A percentile compares a stretch with the other conserved stretches of the same genome.
phyloP scores from a whole-genome alignment of 257 asterid genomes.

The Eustoma russellianum region DNA sequence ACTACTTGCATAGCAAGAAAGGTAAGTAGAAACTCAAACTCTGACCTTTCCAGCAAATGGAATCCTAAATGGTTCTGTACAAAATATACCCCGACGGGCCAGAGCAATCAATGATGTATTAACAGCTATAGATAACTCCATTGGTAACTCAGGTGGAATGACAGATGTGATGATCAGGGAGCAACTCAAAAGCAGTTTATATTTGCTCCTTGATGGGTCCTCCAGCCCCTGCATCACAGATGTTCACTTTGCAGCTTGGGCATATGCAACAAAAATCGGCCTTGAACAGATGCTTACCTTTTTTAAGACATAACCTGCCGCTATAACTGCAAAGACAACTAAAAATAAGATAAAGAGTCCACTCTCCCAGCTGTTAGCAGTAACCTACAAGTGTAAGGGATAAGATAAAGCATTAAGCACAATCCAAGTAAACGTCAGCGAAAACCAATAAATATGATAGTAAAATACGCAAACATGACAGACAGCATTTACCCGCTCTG shows the following conservation, averaged over 20 bases:
- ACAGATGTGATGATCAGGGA: constrained; percentile 94
- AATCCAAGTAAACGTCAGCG: background rate
- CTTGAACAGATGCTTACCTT: constrained; percentile 37
- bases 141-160: constrained; percentile 97
- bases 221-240: constrained; percentile 72
- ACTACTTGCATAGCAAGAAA: background rate
- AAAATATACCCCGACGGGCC: constrained; percentile 88
- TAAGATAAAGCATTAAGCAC: constrained; percentile 7
- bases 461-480: constrained; percentile 13
- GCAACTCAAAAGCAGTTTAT: constrained; percentile 92
- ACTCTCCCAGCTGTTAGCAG: constrained; percentile 99
- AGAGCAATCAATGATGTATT: constrained; percentile 96
- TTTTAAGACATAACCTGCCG: constrained; percentile 96
- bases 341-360: constrained; percentile 89
- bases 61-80: constrained; percentile 95
- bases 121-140: constrained; percentile 98
- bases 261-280: background rate
- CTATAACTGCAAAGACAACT: constrained; percentile 87
- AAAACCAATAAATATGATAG: background rate
- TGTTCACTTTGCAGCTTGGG: constrained; percentile 4
- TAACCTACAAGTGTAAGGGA: constrained; percentile 42
- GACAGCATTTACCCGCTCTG: constrained; percentile 72
- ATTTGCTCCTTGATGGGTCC: constrained; percentile 98
- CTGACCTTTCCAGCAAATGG: constrained; percentile 98
- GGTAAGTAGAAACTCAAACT: constrained; percentile 7